phyloP scores from a whole-genome alignment of 768 basidiomycete species.

The Dendrothele bispora region DNA sequence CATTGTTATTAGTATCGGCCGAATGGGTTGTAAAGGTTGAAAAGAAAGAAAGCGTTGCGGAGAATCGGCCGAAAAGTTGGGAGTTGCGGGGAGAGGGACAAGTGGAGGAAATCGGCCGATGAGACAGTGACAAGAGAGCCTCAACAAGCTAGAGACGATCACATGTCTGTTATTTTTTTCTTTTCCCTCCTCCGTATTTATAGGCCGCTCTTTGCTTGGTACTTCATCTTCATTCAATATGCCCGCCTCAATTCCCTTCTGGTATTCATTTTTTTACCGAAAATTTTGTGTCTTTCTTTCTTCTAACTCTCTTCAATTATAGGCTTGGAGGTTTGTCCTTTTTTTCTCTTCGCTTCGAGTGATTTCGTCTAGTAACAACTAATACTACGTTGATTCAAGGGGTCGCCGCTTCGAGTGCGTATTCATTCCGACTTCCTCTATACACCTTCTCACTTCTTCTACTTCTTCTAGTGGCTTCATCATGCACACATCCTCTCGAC shows the following conservation, averaged over 20 bases:
- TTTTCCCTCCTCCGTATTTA: no score
- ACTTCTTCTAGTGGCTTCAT: slow-evolving; percentile 64
- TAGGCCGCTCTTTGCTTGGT: no score
- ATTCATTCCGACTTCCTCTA: not conserved
- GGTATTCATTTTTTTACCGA: slow-evolving; percentile 32
- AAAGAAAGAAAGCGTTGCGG: no score
- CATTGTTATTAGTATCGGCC: slow-evolving; percentile 21
- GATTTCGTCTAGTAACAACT: not conserved
- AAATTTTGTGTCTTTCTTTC: slow-evolving; percentile 2
- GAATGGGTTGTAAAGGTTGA: not conserved
- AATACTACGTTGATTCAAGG: slow-evolving; percentile 32
- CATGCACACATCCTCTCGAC: slow-evolving; percentile 81
- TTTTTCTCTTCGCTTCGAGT: not conserved
- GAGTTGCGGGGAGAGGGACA: not conserved
- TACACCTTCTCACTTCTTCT: slow-evolving; percentile 3
- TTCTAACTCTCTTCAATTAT: slow-evolving; percentile 10
- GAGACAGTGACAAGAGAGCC: no score
- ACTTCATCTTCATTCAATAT: no score
- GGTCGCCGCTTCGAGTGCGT: slow-evolving; percentile 63
- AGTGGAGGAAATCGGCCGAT: no score
- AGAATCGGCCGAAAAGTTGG: not conserved
- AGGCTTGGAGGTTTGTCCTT: slow-evolving; percentile 64
- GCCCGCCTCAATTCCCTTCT: slow-evolving; percentile 48
- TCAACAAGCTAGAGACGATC: no score
- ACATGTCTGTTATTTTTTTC: no score